These are phyloP conservation scores for Rhododendron griersonianum DNA, from an alignment of 148 eudicot genomes.

Conservation along the genomic window DNA sequence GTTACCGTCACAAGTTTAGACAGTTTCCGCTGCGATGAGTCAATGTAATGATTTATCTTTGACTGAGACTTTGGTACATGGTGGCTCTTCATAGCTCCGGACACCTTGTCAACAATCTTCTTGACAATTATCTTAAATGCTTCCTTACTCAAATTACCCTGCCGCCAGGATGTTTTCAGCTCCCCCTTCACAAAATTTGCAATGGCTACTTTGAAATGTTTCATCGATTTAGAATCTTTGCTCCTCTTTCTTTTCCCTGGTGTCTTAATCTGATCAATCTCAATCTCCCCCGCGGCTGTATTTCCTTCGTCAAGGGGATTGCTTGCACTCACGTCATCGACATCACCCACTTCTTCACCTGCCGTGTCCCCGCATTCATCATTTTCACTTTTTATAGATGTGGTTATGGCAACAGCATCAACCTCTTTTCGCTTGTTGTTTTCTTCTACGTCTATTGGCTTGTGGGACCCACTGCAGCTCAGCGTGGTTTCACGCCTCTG, in stretches of 20 bases:
- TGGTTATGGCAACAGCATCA: constrained; percentile 35
- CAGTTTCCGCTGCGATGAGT: constrained; percentile 78
- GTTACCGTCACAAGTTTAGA: constrained; percentile 85
- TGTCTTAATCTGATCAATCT: constrained; percentile 71
- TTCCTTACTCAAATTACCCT: constrained; percentile 99
- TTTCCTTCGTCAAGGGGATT: constrained; percentile 39
- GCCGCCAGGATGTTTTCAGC: constrained; percentile 94
- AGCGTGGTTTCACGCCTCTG: constrained; percentile 41
- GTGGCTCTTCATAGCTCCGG: constrained; percentile 87
- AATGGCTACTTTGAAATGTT: constrained; percentile 71
- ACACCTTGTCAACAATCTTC: constrained; percentile 95
- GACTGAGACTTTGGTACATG: constrained; percentile 84
- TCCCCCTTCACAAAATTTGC: constrained; percentile 90
- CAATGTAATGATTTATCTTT: constrained; percentile 84
- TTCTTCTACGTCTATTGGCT: constrained; percentile 47
- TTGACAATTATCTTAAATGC: constrained; percentile 96
- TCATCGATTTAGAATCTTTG: constrained; percentile 86
- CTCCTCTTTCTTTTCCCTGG: constrained; percentile 57
- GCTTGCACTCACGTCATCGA: constrained; percentile 62
- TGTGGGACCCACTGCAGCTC: constrained; percentile 40
- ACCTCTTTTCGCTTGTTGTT: constrained; percentile 45
- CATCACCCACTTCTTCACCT: constrained; percentile 81
- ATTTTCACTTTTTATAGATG: constrained; percentile 59
- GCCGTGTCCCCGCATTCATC: constrained; percentile 93
- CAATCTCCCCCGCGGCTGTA: constrained; percentile 50